A percentile compares a stretch with the other conserved stretches of the same genome.
phyloP scores from a whole-genome alignment of 208 protist species.

The Leishmania turanica region DNA sequence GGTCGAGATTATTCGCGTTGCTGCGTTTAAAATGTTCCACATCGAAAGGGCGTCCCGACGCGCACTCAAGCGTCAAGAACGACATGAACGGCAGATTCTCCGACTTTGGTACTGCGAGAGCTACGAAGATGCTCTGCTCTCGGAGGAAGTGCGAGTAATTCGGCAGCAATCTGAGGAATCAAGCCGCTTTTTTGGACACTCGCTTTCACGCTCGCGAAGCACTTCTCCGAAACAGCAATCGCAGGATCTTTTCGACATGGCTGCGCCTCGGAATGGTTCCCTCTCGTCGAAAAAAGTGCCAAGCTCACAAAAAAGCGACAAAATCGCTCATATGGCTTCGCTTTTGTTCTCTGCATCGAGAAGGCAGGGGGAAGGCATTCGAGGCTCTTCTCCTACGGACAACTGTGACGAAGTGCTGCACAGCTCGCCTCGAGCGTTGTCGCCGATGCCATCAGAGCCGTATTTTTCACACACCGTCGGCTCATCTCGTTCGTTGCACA shows the following conservation, averaged over 20 bases:
- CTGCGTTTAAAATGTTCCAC: conserved; percentile 55
- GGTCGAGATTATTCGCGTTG: conserved; percentile 42
- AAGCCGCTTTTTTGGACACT: not conserved
- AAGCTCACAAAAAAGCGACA: not conserved
- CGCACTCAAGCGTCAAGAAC: conserved; percentile 49
- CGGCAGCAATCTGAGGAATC: conserved; percentile 14
- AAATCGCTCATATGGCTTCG: not conserved
- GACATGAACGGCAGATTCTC: conserved; percentile 46
- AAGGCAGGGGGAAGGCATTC: not conserved
- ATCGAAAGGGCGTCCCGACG: conserved; percentile 42
- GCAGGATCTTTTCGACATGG: not conserved
- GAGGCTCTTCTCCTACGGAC: not conserved
- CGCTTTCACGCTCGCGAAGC: conserved; percentile 23
- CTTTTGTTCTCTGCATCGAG: not conserved
- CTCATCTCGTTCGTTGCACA: not conserved
- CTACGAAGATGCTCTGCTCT: conserved; percentile 39
- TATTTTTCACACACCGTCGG: not conserved
- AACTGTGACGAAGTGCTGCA: not conserved
- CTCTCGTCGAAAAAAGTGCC: not conserved
- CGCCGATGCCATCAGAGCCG: not conserved
- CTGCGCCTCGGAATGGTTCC: not conserved
- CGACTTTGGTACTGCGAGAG: conserved; percentile 43
- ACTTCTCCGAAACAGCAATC: conserved; percentile 5
- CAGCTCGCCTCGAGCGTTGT: not conserved
- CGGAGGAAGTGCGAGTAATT: conserved; percentile 23